A percentile compares a stretch with the other conserved stretches of the same genome.
Conservation (phyloP, 257 asterid species). For the Penstemon newberryi region DNA sequence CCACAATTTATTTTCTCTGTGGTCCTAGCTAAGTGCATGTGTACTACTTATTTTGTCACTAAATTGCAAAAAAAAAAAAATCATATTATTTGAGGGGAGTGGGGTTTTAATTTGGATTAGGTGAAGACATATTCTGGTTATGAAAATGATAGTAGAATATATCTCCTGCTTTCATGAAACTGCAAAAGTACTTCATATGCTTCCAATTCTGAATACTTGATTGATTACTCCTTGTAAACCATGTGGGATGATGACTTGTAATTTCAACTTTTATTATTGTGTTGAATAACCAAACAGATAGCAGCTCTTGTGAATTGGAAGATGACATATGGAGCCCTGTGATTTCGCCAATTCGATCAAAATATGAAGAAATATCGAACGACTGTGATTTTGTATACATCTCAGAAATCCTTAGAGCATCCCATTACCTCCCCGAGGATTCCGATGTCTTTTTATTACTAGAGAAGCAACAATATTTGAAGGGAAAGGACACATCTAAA, state of each 20-base stretch:
- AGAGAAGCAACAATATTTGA: constrained; percentile 74
- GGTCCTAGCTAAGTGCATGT: constrained; percentile 39
- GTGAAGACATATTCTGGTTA: constrained; percentile 34
- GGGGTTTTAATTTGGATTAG: constrained; percentile 26
- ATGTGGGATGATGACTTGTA: constrained; percentile 11
- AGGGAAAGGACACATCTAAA: constrained; percentile 61
- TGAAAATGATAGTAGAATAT: constrained; percentile 30
- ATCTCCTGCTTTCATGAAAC: constrained; percentile 24
- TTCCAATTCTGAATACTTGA: constrained; percentile 21
- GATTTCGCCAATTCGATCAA: constrained; percentile 34
- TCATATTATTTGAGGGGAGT: constrained; percentile 20
- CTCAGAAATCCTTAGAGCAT: constrained; percentile 65
- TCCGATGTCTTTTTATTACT: constrained; percentile 57
- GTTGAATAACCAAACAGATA: constrained; percentile 38
- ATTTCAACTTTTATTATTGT: not conserved
- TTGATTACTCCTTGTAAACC: constrained; percentile 4
- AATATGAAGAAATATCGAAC: constrained; percentile 32
- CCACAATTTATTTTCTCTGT: constrained; percentile 34
- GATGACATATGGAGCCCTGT: constrained; percentile 62
- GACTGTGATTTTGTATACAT: constrained; percentile 63
- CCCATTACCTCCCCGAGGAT: constrained; percentile 51
- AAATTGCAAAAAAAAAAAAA: constrained; percentile 19
- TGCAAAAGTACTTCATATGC: constrained; percentile 17
- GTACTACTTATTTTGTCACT: constrained; percentile 24
- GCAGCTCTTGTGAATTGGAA: constrained; percentile 49